Conservation (phyloP, 495 filamentous ascomycete species). For the Annulohypoxylon moriforme region DNA sequence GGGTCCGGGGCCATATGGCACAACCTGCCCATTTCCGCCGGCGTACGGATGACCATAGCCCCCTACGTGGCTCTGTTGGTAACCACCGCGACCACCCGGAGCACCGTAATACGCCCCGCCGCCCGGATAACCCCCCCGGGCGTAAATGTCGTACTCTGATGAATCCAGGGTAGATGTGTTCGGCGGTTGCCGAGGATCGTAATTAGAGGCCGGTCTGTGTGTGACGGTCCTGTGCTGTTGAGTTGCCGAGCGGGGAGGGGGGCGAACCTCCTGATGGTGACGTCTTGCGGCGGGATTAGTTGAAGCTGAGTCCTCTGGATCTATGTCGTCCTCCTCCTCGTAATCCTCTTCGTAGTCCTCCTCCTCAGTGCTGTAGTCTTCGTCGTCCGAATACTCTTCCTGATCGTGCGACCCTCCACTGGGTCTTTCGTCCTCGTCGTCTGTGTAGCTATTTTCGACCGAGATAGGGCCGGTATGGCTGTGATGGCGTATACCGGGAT, state of each 20-base stretch:
- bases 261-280: conserved; percentile 48
- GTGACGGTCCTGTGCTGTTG: conserved; percentile 53
- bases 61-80: conserved; percentile 57
- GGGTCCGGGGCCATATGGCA: conserved; percentile 55
- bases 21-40: conserved; percentile 51
- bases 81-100: conserved; percentile 45
- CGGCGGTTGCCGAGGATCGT: conserved; percentile 50
- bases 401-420: conserved; percentile 32
- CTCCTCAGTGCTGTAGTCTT: conserved; percentile 63
- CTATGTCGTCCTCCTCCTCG: conserved; percentile 69
- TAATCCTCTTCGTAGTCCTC: conserved; percentile 57
- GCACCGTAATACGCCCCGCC: conserved; percentile 50
- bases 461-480: conserved; percentile 41
- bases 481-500: conserved; percentile 32
- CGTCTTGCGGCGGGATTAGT: conserved; percentile 46
- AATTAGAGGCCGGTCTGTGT: conserved; percentile 52
- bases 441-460: conserved; percentile 42
- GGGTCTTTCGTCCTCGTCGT: conserved; percentile 44
- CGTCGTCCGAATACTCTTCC: conserved; percentile 52
- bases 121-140: conserved; percentile 47
- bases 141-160: conserved; percentile 54
- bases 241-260: conserved; percentile 48
- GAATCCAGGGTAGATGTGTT: conserved; percentile 61
- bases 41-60: conserved; percentile 51
- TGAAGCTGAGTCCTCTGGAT: conserved; percentile 86